phyloP scores from a whole-genome alignment of 225 moss, liverwort and hornwort genomes.

The Lunularia cruciata region DNA sequence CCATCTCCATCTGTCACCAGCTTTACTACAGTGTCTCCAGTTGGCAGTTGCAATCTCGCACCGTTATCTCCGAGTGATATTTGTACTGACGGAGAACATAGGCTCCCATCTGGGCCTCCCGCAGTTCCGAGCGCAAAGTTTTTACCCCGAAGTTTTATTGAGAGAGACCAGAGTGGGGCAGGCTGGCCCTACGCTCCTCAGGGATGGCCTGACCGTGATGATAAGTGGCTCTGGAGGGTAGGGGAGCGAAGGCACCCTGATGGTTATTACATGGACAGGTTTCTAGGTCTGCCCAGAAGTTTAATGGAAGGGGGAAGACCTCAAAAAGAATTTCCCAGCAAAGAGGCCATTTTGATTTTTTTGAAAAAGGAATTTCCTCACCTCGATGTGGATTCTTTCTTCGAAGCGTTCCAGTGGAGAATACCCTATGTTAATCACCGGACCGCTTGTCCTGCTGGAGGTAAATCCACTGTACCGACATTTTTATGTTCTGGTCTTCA shows the following conservation, averaged over 20 bases:
- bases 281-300: conserved; percentile 49
- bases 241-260: conserved; percentile 50
- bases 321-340: conserved; percentile 61
- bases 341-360: conserved; percentile 53
- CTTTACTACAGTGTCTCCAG: background rate
- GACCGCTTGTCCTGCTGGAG: conserved; percentile 29
- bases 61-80: background rate
- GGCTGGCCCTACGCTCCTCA: conserved; percentile 94
- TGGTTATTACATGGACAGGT: conserved; percentile 72
- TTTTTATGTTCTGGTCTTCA: conserved; percentile 13
- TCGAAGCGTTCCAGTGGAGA: conserved; percentile 86
- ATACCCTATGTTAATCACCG: conserved; percentile 52
- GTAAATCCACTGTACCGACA: conserved; percentile 23
- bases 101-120: conserved; percentile 34
- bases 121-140: conserved; percentile 44
- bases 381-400: conserved; percentile 55
- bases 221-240: conserved; percentile 85
- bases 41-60: conserved; percentile 1
- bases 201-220: conserved; percentile 71
- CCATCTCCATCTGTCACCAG: conserved; percentile 9
- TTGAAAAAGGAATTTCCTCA: conserved; percentile 59
- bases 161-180: conserved; percentile 54
- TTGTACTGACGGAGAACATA: background rate
- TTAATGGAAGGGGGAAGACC: conserved; percentile 62
- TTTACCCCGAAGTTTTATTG: conserved; percentile 52